A percentile compares a stretch with the other conserved stretches of the same genome.
Conservation (phyloP, 2,329 filamentous ascomycete species). For the Exophiala spinifera region DNA sequence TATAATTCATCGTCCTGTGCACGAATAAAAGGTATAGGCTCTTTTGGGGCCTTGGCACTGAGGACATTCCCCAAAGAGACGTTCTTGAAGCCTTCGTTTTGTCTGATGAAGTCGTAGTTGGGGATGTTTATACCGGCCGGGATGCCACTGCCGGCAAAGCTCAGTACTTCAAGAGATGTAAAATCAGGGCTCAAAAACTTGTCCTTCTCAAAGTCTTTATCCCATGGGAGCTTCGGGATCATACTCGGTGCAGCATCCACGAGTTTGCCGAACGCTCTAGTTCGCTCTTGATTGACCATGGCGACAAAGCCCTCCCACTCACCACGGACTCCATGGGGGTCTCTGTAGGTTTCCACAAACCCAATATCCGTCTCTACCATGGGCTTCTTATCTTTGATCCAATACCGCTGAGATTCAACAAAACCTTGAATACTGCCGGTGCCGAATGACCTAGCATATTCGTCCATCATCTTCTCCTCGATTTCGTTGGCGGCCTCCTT, state of each 20-base stretch:
- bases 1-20: conserved; percentile 74
- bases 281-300: conserved; percentile 81
- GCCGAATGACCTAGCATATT: conserved; percentile 72
- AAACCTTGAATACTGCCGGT: conserved; percentile 72
- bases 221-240: conserved; percentile 89
- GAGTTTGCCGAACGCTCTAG: conserved; percentile 78
- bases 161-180: conserved; percentile 86
- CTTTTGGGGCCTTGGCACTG: conserved; percentile 84
- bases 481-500: conserved; percentile 69
- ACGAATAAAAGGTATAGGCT: conserved; percentile 86
- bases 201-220: conserved; percentile 87
- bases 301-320: conserved; percentile 86
- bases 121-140: conserved; percentile 57
- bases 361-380: conserved; percentile 77
- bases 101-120: conserved; percentile 59
- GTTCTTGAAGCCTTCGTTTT: conserved; percentile 65
- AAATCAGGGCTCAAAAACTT: conserved; percentile 95
- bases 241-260: conserved; percentile 76
- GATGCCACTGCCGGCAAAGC: conserved; percentile 66
- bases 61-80: conserved; percentile 88
- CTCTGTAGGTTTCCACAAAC: conserved; percentile 82
- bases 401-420: conserved; percentile 75
- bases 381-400: conserved; percentile 80
- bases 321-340: conserved; percentile 74
- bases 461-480: conserved; percentile 68